phyloP scores from a whole-genome alignment of 1,284 basidiomycete species.

The Ustilago tritici region DNA sequence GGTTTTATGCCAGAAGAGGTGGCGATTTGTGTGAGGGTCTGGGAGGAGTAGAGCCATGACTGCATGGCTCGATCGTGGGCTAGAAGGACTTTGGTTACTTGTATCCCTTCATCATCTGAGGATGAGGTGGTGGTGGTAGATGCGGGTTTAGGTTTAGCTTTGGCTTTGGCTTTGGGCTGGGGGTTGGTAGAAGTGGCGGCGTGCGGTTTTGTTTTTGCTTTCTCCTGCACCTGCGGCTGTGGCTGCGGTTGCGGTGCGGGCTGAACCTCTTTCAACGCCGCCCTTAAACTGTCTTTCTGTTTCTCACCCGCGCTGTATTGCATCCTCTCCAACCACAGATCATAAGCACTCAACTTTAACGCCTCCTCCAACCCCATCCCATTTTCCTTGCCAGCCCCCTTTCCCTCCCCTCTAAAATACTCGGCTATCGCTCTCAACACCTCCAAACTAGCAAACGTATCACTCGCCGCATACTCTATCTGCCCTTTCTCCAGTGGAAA shows the following conservation, averaged over 20 bases:
- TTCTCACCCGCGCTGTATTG: neutral
- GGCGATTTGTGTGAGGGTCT: constrained; percentile 23
- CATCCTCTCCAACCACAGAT: constrained; percentile 24
- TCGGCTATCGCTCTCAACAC: constrained; percentile 41
- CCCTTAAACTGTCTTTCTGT: constrained; percentile 12
- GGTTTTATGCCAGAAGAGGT: constrained; percentile 24
- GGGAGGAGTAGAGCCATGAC: constrained; percentile 29
- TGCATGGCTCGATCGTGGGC: constrained; percentile 39
- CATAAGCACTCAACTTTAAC: constrained; percentile 32
- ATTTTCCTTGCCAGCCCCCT: neutral
- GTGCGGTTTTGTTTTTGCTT: neutral
- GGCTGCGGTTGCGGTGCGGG: constrained; percentile 4
- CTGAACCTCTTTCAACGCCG: constrained; percentile 27
- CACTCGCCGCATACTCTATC: constrained; percentile 61
- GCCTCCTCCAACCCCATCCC: constrained; percentile 24
- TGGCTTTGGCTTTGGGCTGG: neutral
- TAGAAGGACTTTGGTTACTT: constrained; percentile 17
- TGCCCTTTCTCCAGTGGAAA: constrained; percentile 39
- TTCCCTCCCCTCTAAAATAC: constrained; percentile 15
- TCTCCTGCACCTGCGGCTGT: neutral
- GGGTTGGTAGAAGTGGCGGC: neutral
- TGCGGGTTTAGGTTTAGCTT: neutral
- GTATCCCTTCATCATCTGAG: constrained; percentile 22
- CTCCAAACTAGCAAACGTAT: constrained; percentile 59
- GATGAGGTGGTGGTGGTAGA: neutral